These are phyloP conservation scores for Sambucus nigra DNA, from an alignment of 129 eudicot species.

Conservation along the genomic window DNA sequence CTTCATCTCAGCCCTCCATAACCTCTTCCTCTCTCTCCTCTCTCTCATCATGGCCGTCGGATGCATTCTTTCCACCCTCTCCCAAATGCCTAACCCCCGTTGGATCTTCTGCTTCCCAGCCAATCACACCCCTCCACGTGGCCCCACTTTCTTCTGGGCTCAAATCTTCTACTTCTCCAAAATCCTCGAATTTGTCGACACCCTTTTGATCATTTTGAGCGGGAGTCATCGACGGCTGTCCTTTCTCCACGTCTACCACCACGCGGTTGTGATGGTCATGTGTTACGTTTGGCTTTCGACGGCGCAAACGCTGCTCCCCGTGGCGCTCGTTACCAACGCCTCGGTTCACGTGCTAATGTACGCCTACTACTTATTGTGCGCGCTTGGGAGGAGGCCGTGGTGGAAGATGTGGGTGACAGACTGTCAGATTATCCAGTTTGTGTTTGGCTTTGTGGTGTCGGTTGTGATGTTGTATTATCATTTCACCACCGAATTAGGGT, in stretches of 20 bases:
- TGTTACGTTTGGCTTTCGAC: conserved; percentile 67
- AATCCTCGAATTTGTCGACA: conserved; percentile 69
- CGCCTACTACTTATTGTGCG: conserved; percentile 59
- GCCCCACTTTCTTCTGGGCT: conserved; percentile 93
- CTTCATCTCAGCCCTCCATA: conserved; percentile 62
- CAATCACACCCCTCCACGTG: conserved; percentile 51
- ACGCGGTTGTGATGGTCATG: conserved; percentile 71
- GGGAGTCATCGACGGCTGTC: conserved; percentile 52
- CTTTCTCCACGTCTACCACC: conserved; percentile 97
- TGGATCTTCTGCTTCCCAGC: conserved; percentile 85
- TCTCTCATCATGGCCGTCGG: conserved; percentile 81
- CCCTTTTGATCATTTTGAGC: conserved; percentile 57
- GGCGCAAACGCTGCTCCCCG: conserved; percentile 63
- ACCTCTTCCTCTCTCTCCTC: conserved; percentile 66
- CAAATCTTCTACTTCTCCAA: conserved; percentile 76
- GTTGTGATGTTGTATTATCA: conserved; percentile 67
- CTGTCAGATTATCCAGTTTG: conserved; percentile 81
- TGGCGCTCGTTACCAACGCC: conserved; percentile 88
- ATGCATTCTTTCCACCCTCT: conserved; percentile 57
- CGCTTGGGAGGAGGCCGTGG: conserved; percentile 65
- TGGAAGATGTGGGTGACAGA: conserved; percentile 89
- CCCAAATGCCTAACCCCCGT: conserved; percentile 36
- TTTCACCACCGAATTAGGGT: conserved; percentile 37
- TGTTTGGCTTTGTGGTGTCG: conserved; percentile 72
- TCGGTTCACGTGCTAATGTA: conserved; percentile 89